These are phyloP conservation scores for Ceratocystis diversiconidia DNA, from an alignment of 2,329 filamentous ascomycete genomes.

Conservation along the genomic window DNA sequence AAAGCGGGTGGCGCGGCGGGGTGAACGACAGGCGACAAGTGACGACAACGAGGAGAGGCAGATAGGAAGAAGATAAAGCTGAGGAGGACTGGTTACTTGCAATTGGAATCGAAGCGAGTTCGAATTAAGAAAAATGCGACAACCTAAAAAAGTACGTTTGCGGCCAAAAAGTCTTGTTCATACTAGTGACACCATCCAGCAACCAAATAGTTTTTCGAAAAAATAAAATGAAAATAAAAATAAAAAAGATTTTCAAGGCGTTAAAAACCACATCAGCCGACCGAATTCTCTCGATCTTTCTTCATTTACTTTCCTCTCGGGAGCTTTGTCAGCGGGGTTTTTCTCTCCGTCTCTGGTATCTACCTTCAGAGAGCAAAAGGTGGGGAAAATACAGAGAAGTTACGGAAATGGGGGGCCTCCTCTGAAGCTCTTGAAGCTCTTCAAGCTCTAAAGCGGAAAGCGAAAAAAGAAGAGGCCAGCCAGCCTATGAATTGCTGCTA, in stretches of 20 bases:
- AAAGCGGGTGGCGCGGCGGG: background rate
- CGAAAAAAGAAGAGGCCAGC: too few species aligned
- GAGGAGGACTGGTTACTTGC: background rate
- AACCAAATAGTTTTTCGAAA: background rate
- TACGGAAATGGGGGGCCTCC: background rate
- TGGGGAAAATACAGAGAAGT: too few species aligned
- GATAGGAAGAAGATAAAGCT: background rate
- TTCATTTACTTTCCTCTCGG: too few species aligned
- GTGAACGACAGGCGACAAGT: background rate
- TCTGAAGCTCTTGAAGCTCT: background rate
- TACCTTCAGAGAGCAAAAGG: too few species aligned
- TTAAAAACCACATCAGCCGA: background rate
- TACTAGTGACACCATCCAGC: too few species aligned
- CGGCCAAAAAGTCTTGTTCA: background rate
- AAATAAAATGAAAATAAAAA: background rate
- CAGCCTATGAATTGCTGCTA: background rate
- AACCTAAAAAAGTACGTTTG: too few species aligned
- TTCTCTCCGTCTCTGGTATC: too few species aligned
- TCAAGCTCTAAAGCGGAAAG: too few species aligned
- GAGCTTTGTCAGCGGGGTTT: too few species aligned
- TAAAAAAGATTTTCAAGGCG: background rate
- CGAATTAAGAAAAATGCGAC: background rate
- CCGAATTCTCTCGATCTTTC: background rate
- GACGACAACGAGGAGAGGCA: background rate
- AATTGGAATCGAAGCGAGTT: conserved; percentile 2